phyloP scores from a whole-genome alignment of 495 filamentous ascomycete genomes.

The Penicillium canescens region DNA sequence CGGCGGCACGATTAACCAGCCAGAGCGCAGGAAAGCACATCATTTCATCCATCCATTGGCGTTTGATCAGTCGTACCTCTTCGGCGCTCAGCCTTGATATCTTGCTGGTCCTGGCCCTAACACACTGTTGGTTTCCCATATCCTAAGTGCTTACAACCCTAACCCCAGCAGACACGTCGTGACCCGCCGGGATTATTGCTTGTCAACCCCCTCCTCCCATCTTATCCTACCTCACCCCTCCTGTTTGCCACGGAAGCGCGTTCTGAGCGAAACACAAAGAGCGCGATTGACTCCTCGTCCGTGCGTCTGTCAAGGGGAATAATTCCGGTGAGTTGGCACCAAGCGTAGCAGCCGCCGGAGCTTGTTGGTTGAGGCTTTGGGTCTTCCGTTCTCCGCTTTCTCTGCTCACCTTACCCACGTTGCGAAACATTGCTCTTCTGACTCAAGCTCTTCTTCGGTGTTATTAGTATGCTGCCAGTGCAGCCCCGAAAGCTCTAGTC shows the following conservation, averaged over 20 bases:
- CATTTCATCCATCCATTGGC: slow-evolving; percentile 31
- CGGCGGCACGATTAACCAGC: slow-evolving; percentile 47
- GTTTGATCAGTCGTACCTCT: slow-evolving; percentile 18
- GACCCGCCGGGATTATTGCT: slow-evolving; percentile 28
- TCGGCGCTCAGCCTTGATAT: slow-evolving; percentile 14
- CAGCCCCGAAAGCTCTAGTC: slow-evolving; percentile 21
- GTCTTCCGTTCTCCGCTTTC: slow-evolving; percentile 34
- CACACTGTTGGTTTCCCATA: slow-evolving; percentile 6
- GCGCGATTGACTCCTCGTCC: slow-evolving; percentile 2
- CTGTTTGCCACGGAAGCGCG: slow-evolving; percentile 14
- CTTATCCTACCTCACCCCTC: slow-evolving; percentile 24
- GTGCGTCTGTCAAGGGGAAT: slow-evolving; percentile 11
- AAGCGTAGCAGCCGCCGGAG: slow-evolving; percentile 26
- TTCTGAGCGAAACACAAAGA: slow-evolving; percentile 14
- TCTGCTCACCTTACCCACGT: slow-evolving; percentile 22
- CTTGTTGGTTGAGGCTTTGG: slow-evolving; percentile 36
- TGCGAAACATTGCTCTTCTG: slow-evolving; percentile 6
- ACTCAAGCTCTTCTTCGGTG: neutral
- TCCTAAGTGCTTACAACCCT: slow-evolving; percentile 4
- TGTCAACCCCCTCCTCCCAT: slow-evolving; percentile 28
- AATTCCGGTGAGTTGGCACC: slow-evolving; percentile 17
- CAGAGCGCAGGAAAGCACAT: slow-evolving; percentile 44
- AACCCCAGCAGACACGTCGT: slow-evolving; percentile 16
- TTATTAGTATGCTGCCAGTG: slow-evolving; percentile 17
- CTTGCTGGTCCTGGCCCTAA: slow-evolving; percentile 8